These are phyloP conservation scores for Colletotrichum phormii DNA, from an alignment of 2,329 filamentous ascomycete genomes.

Conservation along the genomic window DNA sequence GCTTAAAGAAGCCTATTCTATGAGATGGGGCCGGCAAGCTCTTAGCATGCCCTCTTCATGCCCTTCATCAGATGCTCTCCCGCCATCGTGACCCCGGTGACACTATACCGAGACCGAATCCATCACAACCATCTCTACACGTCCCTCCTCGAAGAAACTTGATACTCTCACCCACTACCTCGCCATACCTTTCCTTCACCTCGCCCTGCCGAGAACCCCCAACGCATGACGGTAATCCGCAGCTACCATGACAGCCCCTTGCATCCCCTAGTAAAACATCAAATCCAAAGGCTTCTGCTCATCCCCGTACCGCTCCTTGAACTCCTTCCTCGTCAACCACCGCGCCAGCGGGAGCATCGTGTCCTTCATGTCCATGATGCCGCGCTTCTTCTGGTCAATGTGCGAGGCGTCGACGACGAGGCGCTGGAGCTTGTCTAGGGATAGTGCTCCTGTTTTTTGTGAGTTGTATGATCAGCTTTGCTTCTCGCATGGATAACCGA, in stretches of 20 bases:
- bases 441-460: constrained; percentile 78
- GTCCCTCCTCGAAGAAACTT: background rate
- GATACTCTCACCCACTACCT: background rate
- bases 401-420: constrained; percentile 92
- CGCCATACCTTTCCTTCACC: background rate
- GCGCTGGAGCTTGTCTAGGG: constrained; percentile 76
- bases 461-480: no score
- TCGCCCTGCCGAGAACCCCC: no score
- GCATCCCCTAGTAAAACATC: constrained; percentile 68
- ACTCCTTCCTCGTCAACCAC: constrained; percentile 76
- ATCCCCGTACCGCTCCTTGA: constrained; percentile 76
- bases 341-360: constrained; percentile 83
- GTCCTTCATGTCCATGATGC: constrained; percentile 95
- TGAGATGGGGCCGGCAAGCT: background rate
- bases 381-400: constrained; percentile 94
- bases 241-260: background rate
- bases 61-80: background rate
- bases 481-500: no score
- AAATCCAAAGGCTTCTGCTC: constrained; percentile 69
- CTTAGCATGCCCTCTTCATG: background rate
- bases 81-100: background rate
- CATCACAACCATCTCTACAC: background rate
- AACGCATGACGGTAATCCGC: background rate
- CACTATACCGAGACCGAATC: background rate
- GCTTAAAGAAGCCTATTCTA: background rate